A percentile compares a stretch with the other conserved stretches of the same genome.
phyloP scores from a whole-genome alignment of 169 alveolate genomes.

The Eimeria sp. region DNA sequence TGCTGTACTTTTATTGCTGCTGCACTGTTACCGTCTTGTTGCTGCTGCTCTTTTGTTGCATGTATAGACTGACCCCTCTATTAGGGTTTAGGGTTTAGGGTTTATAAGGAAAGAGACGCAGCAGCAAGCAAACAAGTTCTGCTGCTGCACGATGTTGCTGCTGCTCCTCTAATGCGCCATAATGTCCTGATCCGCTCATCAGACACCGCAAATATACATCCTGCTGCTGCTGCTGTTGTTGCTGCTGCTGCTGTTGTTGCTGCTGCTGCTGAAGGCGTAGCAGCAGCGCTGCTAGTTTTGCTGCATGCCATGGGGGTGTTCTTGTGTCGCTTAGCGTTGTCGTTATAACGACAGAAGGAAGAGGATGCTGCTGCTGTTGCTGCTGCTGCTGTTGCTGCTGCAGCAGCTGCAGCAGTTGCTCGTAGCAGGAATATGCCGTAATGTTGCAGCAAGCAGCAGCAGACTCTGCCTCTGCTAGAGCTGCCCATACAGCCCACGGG shows the following conservation, averaged over 20 bases:
- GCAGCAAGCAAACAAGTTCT: conserved; percentile 4
- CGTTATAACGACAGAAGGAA: conserved; percentile 10
- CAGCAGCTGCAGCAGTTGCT: conserved; percentile 32
- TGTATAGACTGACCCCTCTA: too few species aligned
- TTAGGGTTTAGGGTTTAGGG: too few species aligned
- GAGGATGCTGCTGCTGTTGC: neutral
- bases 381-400: conserved; percentile 17
- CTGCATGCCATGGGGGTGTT: conserved; percentile 50
- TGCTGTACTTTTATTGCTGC: neutral
- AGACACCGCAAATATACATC: conserved; percentile 35
- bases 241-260: conserved; percentile 15
- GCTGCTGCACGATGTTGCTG: neutral
- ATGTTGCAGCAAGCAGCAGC: conserved; percentile 38
- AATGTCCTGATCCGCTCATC: neutral
- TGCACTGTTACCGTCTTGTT: neutral
- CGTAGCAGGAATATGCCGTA: conserved; percentile 16
- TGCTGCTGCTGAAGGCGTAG: conserved; percentile 8
- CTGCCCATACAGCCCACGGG: conserved; percentile 46
- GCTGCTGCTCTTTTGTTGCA: neutral
- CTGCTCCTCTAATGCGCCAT: conserved; percentile 19
- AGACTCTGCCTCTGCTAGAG: conserved; percentile 18
- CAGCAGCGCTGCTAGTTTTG: conserved; percentile 37
- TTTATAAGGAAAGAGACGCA: neutral
- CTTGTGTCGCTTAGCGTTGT: neutral
- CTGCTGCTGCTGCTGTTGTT: neutral